Evolutionary conservation across 129 eudicot genomes (phyloP), one percentile per base, ranked within the genome.

Genomic region (Pulicaria dysenterica): DNA sequence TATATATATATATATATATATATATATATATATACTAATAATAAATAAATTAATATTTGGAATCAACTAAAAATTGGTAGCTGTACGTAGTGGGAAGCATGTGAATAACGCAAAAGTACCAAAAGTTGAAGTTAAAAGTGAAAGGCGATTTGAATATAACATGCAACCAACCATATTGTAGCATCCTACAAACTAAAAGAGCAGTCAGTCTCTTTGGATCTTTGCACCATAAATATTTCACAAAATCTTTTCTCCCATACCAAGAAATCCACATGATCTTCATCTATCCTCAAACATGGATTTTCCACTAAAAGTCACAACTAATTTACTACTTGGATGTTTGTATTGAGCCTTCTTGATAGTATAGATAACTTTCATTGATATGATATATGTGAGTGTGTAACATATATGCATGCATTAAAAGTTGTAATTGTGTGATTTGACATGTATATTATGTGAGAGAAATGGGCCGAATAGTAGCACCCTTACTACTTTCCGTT

Each of bases 91-190:
- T 83, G 78, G 83, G 62, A 44, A 72, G 80, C 86, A 83, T 83
- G 86, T 83, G 86, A 73, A 64, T 74, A 73, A 58, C 56, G 75
- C 77, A 60, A 55, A 82, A 61, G 53, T 62, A 69, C 64, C 61
- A 60, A 82, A 82, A 66, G 82, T 73, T 64, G 69, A 73, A 62
- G 76, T 83, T 58, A 67, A 77, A 77, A 82, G 79, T 77, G 78
- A 71, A 81, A 64, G 59, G 78, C 10, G 65, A 58, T 17, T 42
- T 13, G 14, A 47, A 68, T 49, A 77, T 76, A 77, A 77, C 82
- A 81, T 77, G 85, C 85, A 77, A 66, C 82, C 85, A 77, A 66
- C 82, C 79, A 53, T 61, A 76, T 64, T 64, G 48, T 70, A 76
- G 79, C 61, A 72, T 42, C 57, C 7, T 61, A 61, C 48, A 51